phyloP scores from a whole-genome alignment of 768 basidiomycete genomes.

The Hortiboletus flavorubellus region DNA sequence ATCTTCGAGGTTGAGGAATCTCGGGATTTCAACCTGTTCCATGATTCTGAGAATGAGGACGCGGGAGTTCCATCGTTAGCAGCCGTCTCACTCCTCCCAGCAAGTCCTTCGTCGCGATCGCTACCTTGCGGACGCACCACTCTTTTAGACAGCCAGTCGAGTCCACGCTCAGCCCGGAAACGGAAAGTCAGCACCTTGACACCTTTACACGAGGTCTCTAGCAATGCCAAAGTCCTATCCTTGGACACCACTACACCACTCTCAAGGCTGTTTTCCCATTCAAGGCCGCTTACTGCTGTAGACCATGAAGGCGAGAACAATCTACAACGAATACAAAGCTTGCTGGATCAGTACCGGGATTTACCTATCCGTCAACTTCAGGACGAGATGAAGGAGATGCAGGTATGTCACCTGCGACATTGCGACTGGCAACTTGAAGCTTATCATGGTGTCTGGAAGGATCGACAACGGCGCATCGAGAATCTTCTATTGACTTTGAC shows the following conservation, averaged over 20 bases:
- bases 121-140: neutral
- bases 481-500: conserved; percentile 66
- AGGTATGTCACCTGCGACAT: conserved; percentile 41
- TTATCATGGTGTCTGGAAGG: conserved; percentile 34
- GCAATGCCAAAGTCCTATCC: conserved; percentile 28
- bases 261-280: conserved; percentile 25
- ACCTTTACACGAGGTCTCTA: conserved; percentile 28
- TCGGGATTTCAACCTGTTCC: conserved; percentile 47
- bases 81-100: conserved; percentile 6
- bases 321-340: conserved; percentile 52
- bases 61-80: conserved; percentile 9
- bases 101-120: conserved; percentile 11
- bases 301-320: conserved; percentile 39
- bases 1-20: conserved; percentile 71
- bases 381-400: conserved; percentile 81
- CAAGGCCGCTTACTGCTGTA: conserved; percentile 18
- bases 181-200: conserved; percentile 29
- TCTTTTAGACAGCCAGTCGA: conserved; percentile 11
- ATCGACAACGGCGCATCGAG: conserved; percentile 78
- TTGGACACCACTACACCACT: conserved; percentile 29
- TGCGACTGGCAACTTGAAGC: neutral
- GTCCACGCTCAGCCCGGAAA: conserved; percentile 7
- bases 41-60: conserved; percentile 45
- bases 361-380: conserved; percentile 64
- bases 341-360: conserved; percentile 61